Evolutionary conservation across 331 rosid species (phyloP), one percentile per base, ranked within the genome.

Genomic region (Stylosanthes scabra): DNA sequence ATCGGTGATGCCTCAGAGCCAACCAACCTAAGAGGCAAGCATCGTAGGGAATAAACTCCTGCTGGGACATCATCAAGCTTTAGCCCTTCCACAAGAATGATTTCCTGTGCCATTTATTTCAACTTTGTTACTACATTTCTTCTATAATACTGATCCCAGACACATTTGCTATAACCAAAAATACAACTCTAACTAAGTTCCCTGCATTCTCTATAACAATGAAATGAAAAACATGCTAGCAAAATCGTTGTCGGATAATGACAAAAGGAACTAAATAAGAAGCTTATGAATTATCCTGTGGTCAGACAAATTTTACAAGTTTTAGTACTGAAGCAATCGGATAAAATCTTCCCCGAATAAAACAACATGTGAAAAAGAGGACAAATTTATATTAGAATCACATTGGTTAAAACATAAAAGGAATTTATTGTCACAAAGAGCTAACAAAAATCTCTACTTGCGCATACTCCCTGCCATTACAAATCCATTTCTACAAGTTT

Each of bases 1-100:
- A 88, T 87, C 8, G 99, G 96, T 56, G 97, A 91, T 61, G 93
- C 99, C 85, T 91, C 99, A 1, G 97, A 84, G 42, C 93, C 93
- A 25, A 85, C 79, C 97, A 94, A 83, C 85, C 99, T 86, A 45
- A 94, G 91, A 75, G 89, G 97, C 72, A 94, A 84, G 90, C 97
- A 94, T 56, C 83, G 88, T 69, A 94, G 84, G 9, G 85, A 52
- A 77, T 88, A 94, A 69, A 88, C 20, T 74, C 96, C 97, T 31
- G 85, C 80, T 58, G 84, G 85, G 65, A 91, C 71, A 37, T 70
- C 85, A 72, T 91, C 97, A 13, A 94, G 96, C 80, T 94, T 94
- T 63, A 94, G 87, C 51, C 81, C 93, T 77, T 94, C 99, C 74
- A 94, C 97, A 25, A 94, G 96, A 82, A 94, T 94, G 78, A 87